These are phyloP conservation scores for Kuraishia piskuri DNA, from an alignment of 805 yeast genomes.

Conservation along the genomic window DNA sequence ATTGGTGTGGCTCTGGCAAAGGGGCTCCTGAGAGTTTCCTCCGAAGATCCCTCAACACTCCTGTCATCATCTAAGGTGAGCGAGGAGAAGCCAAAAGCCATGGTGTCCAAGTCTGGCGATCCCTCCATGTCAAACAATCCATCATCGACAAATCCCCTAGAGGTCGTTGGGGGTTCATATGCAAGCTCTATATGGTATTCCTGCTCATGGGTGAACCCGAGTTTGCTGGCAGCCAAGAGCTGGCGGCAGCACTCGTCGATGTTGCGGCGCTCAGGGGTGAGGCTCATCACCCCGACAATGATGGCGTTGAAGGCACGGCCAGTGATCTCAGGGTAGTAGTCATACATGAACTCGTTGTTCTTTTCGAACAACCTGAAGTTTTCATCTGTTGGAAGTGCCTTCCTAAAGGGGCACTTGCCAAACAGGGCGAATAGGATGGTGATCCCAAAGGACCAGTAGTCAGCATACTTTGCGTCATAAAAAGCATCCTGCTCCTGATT, in stretches of 20 bases:
- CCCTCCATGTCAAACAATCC: neutral
- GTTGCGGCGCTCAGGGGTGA: slow-evolving; percentile 30
- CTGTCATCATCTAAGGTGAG: neutral
- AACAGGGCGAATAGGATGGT: slow-evolving; percentile 40
- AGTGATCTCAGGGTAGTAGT: slow-evolving; percentile 40
- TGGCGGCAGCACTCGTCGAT: slow-evolving; percentile 25
- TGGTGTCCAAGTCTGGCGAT: neutral
- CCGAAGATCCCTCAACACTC: slow-evolving; percentile 1
- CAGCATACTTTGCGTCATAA: slow-evolving; percentile 37
- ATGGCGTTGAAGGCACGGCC: slow-evolving; percentile 30
- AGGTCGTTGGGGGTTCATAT: neutral
- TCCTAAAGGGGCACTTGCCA: slow-evolving; percentile 45
- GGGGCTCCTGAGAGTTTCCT: slow-evolving; percentile 8
- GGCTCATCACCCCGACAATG: slow-evolving; percentile 29
- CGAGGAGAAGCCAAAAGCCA: neutral
- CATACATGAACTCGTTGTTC: slow-evolving; percentile 33
- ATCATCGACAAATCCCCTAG: neutral
- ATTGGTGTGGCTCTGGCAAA: slow-evolving; percentile 2
- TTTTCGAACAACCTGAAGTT: slow-evolving; percentile 35
- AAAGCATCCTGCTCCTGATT: slow-evolving; percentile 5
- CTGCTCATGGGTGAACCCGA: slow-evolving; percentile 39
- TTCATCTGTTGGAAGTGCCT: slow-evolving; percentile 26
- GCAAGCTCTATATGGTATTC: slow-evolving; percentile 24
- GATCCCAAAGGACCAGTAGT: slow-evolving; percentile 47
- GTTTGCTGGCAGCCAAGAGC: slow-evolving; percentile 21